Evolutionary conservation across 495 filamentous ascomycete genomes (phyloP), one percentile per base, ranked within the genome.

Genomic region (Hypoxylon crocopeplum): DNA sequence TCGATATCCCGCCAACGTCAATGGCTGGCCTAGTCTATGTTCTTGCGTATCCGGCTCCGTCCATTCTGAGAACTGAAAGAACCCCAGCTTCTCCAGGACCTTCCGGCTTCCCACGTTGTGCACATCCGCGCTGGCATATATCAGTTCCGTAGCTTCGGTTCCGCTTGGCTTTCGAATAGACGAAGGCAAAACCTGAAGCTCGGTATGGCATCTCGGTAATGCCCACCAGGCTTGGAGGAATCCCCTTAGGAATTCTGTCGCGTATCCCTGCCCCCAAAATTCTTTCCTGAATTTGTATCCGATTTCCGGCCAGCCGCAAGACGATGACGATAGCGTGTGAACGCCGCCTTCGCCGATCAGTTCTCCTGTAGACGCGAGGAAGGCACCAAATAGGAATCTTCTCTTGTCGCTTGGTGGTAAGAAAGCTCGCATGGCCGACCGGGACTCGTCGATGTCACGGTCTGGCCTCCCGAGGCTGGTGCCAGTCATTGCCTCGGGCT

Each of bases 231-330:
- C 54, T 7, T 24, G 22, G 20, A 79, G 19, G 38, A 73, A 77
- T 11, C 64, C 78, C 22, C 33, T 60, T 30, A 81, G 11, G 50
- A 81, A 79, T 59, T 82, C 80, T 0, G 75, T 77, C 13, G 63
- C 79, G 17, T 75, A 59, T 24, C 79, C 79, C 48, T 60, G 69
- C 0, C 78, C 78, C 78, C 79, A 82, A 24, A 24, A 33, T 52
- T 79, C 75, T 32, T 51, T 67, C 25, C 57, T 63, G 20, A 82
- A 53, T 64, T 81, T 78, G 52, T 81, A 82, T 12, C 80, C 80
- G 10, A 80, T 44, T 62, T 78, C 78, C 1, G 78, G 79, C 77
- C 77, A 79, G 7, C 76, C 75, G 22, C 45, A 66, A 17, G 29
- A 25, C 6, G 34, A 47, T 15, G 56, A 58, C 2, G 30, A 15